These are phyloP conservation scores for Orbilia javanica DNA, from an alignment of 2,329 filamentous ascomycete species.

Conservation along the genomic window DNA sequence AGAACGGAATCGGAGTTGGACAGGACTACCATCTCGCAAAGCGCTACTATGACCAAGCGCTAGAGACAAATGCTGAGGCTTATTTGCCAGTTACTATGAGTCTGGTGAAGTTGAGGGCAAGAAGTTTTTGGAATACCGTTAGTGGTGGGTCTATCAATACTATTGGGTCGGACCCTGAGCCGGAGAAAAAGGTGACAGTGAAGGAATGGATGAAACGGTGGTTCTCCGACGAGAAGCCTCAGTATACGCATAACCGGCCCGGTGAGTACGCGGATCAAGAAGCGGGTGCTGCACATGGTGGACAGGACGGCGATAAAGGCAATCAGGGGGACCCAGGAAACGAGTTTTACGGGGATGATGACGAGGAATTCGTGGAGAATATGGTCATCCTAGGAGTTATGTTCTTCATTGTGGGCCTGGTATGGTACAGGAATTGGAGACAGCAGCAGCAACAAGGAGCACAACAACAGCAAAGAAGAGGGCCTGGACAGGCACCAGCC, in stretches of 20 bases:
- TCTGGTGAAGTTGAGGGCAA: slow-evolving; percentile 82
- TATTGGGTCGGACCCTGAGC: slow-evolving; percentile 58
- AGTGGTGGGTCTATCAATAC: slow-evolving; percentile 89
- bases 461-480: slow-evolving; percentile 61
- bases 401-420: slow-evolving; percentile 78
- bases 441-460: slow-evolving; percentile 67
- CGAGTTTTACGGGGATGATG: slow-evolving; percentile 72
- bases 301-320: slow-evolving; percentile 31
- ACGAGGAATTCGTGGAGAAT: slow-evolving; percentile 85
- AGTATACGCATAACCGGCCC: slow-evolving; percentile 59
- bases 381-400: slow-evolving; percentile 84
- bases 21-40: slow-evolving; percentile 99
- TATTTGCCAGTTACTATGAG: slow-evolving; percentile 93
- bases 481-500: slow-evolving; percentile 13
- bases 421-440: slow-evolving; percentile 83
- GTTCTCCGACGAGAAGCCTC: slow-evolving; percentile 61
- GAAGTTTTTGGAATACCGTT: slow-evolving; percentile 94
- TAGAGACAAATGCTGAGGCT: slow-evolving; percentile 91
- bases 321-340: slow-evolving; percentile 24
- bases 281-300: slow-evolving; percentile 21
- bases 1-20: slow-evolving; percentile 90
- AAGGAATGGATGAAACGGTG: slow-evolving; percentile 61
- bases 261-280: slow-evolving; percentile 54
- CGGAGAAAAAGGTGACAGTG: slow-evolving; percentile 60
- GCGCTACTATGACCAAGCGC: slow-evolving; percentile 90